Evolutionary conservation across 2,329 filamentous ascomycete species (phyloP).

Genomic region (Paecilomyces sp.): DNA sequence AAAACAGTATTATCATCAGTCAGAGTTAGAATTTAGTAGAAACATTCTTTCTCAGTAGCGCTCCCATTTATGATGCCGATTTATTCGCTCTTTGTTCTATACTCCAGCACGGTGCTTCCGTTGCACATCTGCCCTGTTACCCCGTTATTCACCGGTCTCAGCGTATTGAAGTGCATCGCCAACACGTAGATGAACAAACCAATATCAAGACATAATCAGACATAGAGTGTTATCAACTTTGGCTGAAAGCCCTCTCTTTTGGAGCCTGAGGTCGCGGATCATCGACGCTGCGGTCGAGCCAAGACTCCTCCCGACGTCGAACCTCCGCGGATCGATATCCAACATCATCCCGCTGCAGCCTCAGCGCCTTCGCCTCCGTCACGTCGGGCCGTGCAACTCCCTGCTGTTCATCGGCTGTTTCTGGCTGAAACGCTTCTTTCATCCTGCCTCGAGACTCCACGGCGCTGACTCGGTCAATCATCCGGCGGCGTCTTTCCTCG

Average conservation of each 20-base stretch:
- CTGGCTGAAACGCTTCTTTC: not conserved
- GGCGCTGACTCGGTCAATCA: not conserved
- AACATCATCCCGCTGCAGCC: not conserved
- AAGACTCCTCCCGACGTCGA: not conserved
- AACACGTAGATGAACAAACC: not conserved
- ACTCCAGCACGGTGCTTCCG: not conserved
- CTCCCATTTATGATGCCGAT: not conserved
- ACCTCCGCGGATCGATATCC: not conserved
- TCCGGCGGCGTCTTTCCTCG: not conserved
- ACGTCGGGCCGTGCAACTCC: not conserved
- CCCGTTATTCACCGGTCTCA: not conserved
- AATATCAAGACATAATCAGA: not conserved
- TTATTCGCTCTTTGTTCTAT: not conserved
- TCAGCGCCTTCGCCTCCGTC: not conserved
- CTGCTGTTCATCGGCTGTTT: not conserved
- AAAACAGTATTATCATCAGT: not conserved
- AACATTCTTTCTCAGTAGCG: not conserved
- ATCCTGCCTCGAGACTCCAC: not conserved
- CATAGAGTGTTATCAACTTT: not conserved
- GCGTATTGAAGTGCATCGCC: not conserved
- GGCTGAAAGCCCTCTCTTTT: not conserved
- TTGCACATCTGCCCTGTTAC: not conserved
- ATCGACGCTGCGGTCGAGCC: not conserved
- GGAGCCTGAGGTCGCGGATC: not conserved
- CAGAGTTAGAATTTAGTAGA: not conserved